Conservation (phyloP, 164 flowering plant species). For the Annona squamosa region DNA sequence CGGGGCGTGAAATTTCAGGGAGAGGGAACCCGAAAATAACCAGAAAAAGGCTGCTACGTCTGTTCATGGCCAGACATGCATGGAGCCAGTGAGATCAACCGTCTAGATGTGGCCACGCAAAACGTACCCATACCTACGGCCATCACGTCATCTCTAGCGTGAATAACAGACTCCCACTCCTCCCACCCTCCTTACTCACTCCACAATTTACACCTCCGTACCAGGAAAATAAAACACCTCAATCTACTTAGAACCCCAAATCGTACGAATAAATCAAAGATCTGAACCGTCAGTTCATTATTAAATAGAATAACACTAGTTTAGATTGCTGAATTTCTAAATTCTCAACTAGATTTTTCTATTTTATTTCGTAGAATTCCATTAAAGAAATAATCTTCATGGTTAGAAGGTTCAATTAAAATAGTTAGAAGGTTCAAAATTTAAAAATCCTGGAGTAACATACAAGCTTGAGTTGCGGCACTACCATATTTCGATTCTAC, state of each 20-base stretch:
- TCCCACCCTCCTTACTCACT: neutral
- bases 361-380: too few species aligned
- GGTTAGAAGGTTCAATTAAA: neutral
- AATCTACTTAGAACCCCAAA: neutral
- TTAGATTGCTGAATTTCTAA: too few species aligned
- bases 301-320: too few species aligned
- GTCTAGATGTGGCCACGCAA: constrained; percentile 55
- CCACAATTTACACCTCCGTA: neutral
- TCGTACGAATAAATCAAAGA: too few species aligned
- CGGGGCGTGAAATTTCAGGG: too few species aligned
- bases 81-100: constrained; percentile 27
- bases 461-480: neutral
- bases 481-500: neutral
- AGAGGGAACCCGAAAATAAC: too few species aligned
- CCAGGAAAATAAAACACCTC: neutral
- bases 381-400: too few species aligned
- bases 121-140: constrained; percentile 36
- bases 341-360: too few species aligned
- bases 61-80: constrained; percentile 25
- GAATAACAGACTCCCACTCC: constrained; percentile 9
- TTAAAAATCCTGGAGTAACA: too few species aligned
- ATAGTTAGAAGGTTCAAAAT: neutral
- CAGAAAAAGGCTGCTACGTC: too few species aligned
- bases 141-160: constrained; percentile 26
- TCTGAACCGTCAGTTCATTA: neutral